Evolutionary conservation across 2,329 filamentous ascomycete genomes (phyloP).

Genomic region (Plectosphaerella cucumerina): DNA sequence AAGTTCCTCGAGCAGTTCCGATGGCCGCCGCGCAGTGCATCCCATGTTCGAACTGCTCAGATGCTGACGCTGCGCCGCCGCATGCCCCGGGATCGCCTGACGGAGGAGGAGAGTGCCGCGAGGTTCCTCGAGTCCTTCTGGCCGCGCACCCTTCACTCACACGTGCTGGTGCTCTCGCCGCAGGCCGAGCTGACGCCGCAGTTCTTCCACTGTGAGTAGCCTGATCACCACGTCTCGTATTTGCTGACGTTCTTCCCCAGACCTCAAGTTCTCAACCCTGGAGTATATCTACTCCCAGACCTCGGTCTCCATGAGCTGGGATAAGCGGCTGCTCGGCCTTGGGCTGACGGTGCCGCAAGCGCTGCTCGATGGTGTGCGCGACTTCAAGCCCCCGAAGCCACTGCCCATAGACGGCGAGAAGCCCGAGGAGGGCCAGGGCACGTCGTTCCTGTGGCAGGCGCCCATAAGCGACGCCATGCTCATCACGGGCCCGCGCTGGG

Average conservation of each 20-base stretch:
- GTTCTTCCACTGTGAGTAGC: slow-evolving; percentile 69
- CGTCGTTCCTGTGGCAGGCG: slow-evolving; percentile 78
- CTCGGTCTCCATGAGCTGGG: slow-evolving; percentile 37
- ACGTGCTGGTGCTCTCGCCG: slow-evolving; percentile 81
- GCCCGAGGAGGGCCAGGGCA: slow-evolving; percentile 22
- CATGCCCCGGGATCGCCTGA: slow-evolving; percentile 56
- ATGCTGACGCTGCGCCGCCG: slow-evolving; percentile 71
- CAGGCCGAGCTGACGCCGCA: slow-evolving; percentile 74
- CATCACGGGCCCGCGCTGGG: slow-evolving; percentile 82
- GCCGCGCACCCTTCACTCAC: slow-evolving; percentile 63
- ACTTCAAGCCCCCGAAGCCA: slow-evolving; percentile 45
- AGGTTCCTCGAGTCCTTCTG: slow-evolving; percentile 86
- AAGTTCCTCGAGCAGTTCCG: slow-evolving; percentile 59
- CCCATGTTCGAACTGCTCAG: slow-evolving; percentile 31
- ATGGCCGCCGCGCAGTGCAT: slow-evolving; percentile 54
- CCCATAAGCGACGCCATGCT: slow-evolving; percentile 79
- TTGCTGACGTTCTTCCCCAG: slow-evolving; percentile 28
- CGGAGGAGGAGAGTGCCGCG: slow-evolving; percentile 66
- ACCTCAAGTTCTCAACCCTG: slow-evolving; percentile 73
- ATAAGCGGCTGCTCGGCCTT: slow-evolving; percentile 65
- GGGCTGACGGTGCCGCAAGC: slow-evolving; percentile 70
- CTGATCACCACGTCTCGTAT: background rate
- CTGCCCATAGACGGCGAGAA: slow-evolving; percentile 25
- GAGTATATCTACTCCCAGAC: slow-evolving; percentile 69
- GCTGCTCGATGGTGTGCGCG: slow-evolving; percentile 55